These are phyloP conservation scores for Catunica adiposa DNA, from an alignment of 2,329 filamentous ascomycete genomes.

Conservation along the genomic window DNA sequence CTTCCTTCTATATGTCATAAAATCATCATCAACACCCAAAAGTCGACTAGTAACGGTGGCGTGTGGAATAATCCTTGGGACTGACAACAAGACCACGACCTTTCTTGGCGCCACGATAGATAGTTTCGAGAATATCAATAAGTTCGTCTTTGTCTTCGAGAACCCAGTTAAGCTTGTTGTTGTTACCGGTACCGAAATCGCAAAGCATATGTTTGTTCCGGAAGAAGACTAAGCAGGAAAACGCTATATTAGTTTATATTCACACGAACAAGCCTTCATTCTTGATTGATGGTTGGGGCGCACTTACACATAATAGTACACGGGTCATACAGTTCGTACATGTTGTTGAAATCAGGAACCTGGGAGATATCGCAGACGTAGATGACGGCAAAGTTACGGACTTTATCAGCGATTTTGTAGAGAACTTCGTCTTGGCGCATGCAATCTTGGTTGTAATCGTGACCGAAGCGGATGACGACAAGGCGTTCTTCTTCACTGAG, in stretches of 20 bases:
- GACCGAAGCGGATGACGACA: slow-evolving; percentile 84
- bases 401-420: slow-evolving; percentile 78
- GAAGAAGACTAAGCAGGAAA: slow-evolving; percentile 45
- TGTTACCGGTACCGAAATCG: slow-evolving; percentile 95
- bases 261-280: not conserved
- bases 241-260: not conserved
- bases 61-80: slow-evolving; percentile 47
- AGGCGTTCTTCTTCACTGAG: slow-evolving; percentile 80
- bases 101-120: slow-evolving; percentile 97
- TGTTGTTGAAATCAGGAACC: slow-evolving; percentile 84
- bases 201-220: slow-evolving; percentile 98
- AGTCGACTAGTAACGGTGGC: slow-evolving; percentile 23
- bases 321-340: slow-evolving; percentile 86
- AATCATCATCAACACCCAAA: not conserved
- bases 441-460: slow-evolving; percentile 62
- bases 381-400: slow-evolving; percentile 85
- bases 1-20: no score
- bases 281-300: no score
- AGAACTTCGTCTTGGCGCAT: slow-evolving; percentile 43
- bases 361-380: slow-evolving; percentile 89
- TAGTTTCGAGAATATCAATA: slow-evolving; percentile 95
- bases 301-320: slow-evolving; percentile 76
- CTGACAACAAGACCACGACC: slow-evolving; percentile 90
- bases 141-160: slow-evolving; percentile 92
- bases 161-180: slow-evolving; percentile 96